These are phyloP conservation scores for Globisporangium irregulare DNA, from an alignment of 352 stramenopile species.

Conservation along the genomic window DNA sequence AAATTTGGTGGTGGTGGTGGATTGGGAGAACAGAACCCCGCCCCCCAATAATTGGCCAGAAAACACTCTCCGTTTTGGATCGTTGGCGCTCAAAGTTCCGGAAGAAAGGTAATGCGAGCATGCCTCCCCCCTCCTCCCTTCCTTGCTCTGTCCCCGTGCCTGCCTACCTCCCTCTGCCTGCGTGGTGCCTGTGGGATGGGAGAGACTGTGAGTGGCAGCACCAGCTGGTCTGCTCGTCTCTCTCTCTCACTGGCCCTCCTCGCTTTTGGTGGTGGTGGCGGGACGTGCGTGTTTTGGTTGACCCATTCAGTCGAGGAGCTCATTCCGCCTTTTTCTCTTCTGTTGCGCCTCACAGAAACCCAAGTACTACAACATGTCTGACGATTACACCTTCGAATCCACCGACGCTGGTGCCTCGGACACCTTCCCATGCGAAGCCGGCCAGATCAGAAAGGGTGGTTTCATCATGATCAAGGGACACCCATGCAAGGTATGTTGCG, in stretches of 20 bases:
- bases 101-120: slow-evolving; percentile 21
- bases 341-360: not conserved
- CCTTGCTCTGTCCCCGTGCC: not conserved
- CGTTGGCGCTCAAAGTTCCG: slow-evolving; percentile 30
- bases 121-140: not conserved
- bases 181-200: not conserved
- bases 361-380: slow-evolving; percentile 28
- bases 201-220: not conserved
- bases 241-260: not conserved
- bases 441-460: slow-evolving; percentile 98
- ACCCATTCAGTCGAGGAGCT: not conserved
- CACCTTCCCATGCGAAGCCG: slow-evolving; percentile 97
- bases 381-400: slow-evolving; percentile 91
- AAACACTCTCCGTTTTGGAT: slow-evolving; percentile 41
- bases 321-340: slow-evolving; percentile 16
- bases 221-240: slow-evolving; percentile 1
- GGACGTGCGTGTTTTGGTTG: not conserved
- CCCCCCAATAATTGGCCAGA: slow-evolving; percentile 27
- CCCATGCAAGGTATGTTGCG: slow-evolving; percentile 94
- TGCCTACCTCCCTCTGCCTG: not conserved
- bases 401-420: slow-evolving; percentile 96
- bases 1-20: slow-evolving; percentile 15
- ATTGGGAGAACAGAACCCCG: not conserved
- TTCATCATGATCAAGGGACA: slow-evolving; percentile 99
- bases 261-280: slow-evolving; percentile 10